Percentiles rank a stretch among this genome's conserved stretches.
Evolutionary conservation across 371 early-diverging fungal genomes (phyloP).

Genomic region (Lichtheimia ramosa): DNA sequence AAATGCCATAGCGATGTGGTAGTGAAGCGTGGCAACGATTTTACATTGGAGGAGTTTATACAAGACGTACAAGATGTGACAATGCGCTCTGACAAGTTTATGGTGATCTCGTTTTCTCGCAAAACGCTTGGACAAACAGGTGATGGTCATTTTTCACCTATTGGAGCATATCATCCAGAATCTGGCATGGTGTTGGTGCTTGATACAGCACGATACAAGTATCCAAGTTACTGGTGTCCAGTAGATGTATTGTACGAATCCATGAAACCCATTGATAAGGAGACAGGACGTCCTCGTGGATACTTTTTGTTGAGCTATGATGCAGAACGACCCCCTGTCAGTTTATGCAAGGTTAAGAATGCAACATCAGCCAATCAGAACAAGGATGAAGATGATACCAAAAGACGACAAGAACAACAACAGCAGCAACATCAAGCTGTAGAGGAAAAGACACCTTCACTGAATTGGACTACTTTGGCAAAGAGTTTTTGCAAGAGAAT

Average conservation of each 20-base stretch:
- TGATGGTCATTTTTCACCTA: conserved; percentile 83
- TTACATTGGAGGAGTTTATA: conserved; percentile 74
- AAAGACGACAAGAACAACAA: not conserved
- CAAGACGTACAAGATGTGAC: conserved; percentile 71
- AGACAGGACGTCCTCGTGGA: conserved; percentile 81
- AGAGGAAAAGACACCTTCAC: conserved; percentile 12
- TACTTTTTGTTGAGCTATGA: conserved; percentile 78
- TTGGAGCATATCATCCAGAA: conserved; percentile 69
- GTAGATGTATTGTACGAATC: conserved; percentile 75
- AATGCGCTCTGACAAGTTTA: conserved; percentile 71
- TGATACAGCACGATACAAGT: conserved; percentile 79
- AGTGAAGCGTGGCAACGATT: conserved; percentile 67
- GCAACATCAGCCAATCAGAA: not conserved
- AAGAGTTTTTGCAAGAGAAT: conserved; percentile 50
- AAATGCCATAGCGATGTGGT: conserved; percentile 82
- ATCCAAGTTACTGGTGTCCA: conserved; percentile 81
- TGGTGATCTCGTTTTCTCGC: conserved; percentile 88
- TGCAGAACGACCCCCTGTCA: conserved; percentile 41
- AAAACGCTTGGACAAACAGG: conserved; percentile 86
- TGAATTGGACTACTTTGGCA: conserved; percentile 52
- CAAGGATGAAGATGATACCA: not conserved
- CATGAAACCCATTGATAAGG: conserved; percentile 78
- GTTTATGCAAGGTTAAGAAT: conserved; percentile 30
- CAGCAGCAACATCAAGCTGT: not conserved
- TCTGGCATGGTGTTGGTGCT: conserved; percentile 74